Conservation (phyloP, 768 basidiomycete genomes). For the Cubamyces sp. region DNA sequence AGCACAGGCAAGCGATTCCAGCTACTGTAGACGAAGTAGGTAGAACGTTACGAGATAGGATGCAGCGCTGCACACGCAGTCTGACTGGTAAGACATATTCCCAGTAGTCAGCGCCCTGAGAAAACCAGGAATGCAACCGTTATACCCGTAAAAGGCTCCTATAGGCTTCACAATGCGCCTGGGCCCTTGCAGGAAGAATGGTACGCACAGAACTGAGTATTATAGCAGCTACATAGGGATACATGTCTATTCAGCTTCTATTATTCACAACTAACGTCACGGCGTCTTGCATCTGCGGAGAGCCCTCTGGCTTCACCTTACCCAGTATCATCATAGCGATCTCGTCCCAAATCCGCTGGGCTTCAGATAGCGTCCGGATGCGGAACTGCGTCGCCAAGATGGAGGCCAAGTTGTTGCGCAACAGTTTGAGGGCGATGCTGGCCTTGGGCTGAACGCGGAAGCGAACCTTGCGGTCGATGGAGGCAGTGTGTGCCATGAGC, state of each 20-base stretch:
- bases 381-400: slow-evolving; percentile 72
- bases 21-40: too few relatives aligned
- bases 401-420: slow-evolving; percentile 64
- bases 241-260: slow-evolving; percentile 7
- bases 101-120: too few relatives aligned
- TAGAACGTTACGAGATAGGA: too few relatives aligned
- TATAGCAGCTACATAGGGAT: slow-evolving; percentile 13
- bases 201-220: background rate
- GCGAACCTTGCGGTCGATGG: slow-evolving; percentile 85
- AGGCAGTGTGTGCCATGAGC: slow-evolving; percentile 71
- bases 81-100: too few relatives aligned
- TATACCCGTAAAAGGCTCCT: too few relatives aligned
- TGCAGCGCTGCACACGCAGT: too few relatives aligned
- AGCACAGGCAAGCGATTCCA: too few relatives aligned
- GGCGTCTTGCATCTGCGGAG: slow-evolving; percentile 32
- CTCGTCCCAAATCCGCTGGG: slow-evolving; percentile 75
- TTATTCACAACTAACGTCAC: slow-evolving; percentile 30
- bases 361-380: slow-evolving; percentile 57
- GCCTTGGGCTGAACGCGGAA: slow-evolving; percentile 72
- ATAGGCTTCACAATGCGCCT: too few relatives aligned
- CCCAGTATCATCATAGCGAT: slow-evolving; percentile 66
- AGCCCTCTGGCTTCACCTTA: slow-evolving; percentile 36
- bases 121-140: too few relatives aligned
- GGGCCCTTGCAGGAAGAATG: too few relatives aligned
- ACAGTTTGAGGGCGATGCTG: slow-evolving; percentile 76